Evolutionary conservation across 768 basidiomycete species (phyloP), one percentile per base, ranked within the genome.

Genomic region (Trametes gibbosa): DNA sequence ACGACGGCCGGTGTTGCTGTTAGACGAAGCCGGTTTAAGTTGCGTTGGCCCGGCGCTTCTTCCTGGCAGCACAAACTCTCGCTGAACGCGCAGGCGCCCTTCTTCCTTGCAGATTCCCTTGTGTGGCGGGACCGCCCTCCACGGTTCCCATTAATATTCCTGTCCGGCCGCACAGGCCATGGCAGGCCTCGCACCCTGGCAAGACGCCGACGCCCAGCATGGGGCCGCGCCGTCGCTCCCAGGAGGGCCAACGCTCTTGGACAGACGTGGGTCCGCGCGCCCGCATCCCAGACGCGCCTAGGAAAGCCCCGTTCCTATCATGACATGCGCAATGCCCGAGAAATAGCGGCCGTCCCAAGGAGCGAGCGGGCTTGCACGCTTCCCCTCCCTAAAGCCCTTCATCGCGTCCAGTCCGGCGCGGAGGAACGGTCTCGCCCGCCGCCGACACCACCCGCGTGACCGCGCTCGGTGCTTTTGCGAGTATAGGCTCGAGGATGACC

Each of bases 331-430:
- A 54, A 34, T 53, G 40, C 46, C 46, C 19, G 52, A 42, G 37
- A 29, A 35, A 43, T 60, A 60, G 53, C 59, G 59, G 59, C 59
- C 43, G 49, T 24, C 40, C 53, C 52, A 37, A 35, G 32, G 29
- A 41, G 48, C 27, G 23, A 29, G 48, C 14, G 40, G 24, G 42
- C 52, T 40, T 39, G 45, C 47, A 41, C 25, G 29, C 48, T 8
- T 24, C 8, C 23, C 25, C 47, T 17, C n/a, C n/a, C n/a, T n/a
- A n/a, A n/a, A n/a, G n/a, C n/a, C n/a, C n/a, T n/a, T n/a, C 41
- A 50, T 39, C 29, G 29, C 29, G 29, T 32, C 42, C 34, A 43
- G 49, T 46, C 37, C 34, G 43, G 17, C n/a, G 37, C 50, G 49
- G 48, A 25, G 37, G 45, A 45, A 27, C 12, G 49, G 21, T 50